These are phyloP conservation scores for Chionographis japonica DNA, from an alignment of 106 monocot genomes.

Conservation along the genomic window DNA sequence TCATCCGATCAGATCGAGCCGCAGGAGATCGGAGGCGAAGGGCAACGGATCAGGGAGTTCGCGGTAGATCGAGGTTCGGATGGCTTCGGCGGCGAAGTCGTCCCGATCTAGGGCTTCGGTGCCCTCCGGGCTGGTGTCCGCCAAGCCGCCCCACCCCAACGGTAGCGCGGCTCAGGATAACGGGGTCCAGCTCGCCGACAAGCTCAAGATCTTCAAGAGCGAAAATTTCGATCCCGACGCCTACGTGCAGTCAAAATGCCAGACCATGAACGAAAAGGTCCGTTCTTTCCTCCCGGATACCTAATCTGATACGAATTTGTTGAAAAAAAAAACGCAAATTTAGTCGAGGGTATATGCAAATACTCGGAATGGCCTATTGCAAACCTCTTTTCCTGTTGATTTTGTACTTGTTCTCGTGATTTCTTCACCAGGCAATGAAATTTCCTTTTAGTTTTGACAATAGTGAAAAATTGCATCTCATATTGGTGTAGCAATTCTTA, in stretches of 20 bases:
- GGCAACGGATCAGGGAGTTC: too few species aligned
- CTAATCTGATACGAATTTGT: background rate
- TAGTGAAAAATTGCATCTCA: too few species aligned
- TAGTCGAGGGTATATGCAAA: too few species aligned
- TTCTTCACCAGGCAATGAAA: too few species aligned
- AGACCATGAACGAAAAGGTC: constrained; percentile 74
- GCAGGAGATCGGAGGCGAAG: background rate
- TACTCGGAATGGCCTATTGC: too few species aligned
- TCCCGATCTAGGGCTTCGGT: constrained; percentile 42
- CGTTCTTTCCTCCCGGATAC: too few species aligned
- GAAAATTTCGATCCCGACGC: constrained; percentile 63
- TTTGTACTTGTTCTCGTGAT: too few species aligned
- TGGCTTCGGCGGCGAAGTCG: constrained; percentile 57
- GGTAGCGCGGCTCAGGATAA: constrained; percentile 11
- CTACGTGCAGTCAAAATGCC: constrained; percentile 78
- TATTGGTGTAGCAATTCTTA: too few species aligned
- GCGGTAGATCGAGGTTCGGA: background rate
- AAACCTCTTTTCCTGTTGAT: too few species aligned
- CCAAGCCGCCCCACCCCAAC: constrained; percentile 1
- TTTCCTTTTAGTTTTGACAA: too few species aligned
- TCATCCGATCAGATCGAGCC: background rate
- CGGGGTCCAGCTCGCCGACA: constrained; percentile 52
- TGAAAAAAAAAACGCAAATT: background rate
- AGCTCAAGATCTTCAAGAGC: constrained; percentile 72
- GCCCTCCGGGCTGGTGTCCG: constrained; percentile 18